These are phyloP conservation scores for Hypholoma fasciculare DNA, from an alignment of 768 basidiomycete genomes.

Conservation along the genomic window DNA sequence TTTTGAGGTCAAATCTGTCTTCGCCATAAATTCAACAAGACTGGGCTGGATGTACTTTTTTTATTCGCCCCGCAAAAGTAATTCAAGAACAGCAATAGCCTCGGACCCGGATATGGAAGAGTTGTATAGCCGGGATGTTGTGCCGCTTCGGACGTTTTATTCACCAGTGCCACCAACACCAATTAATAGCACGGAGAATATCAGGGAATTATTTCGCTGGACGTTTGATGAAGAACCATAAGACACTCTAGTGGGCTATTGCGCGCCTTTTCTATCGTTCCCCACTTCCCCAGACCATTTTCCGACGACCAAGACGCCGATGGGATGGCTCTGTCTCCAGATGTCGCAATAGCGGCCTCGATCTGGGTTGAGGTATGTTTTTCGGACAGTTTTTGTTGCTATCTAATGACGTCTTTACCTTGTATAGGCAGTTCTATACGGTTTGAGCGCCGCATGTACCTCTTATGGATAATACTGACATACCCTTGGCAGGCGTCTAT, in stretches of 20 bases:
- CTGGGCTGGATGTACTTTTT: background rate
- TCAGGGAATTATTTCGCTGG: background rate
- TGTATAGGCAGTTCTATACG: slow-evolving; percentile 14
- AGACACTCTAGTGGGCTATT: background rate
- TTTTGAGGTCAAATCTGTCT: no score
- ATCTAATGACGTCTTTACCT: background rate
- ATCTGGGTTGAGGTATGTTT: slow-evolving; percentile 18
- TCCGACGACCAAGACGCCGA: background rate
- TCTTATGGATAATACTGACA: background rate
- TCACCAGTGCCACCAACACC: background rate
- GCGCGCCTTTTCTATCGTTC: background rate
- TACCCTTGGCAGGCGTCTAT: slow-evolving; percentile 13
- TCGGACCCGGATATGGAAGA: background rate
- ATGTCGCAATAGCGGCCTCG: slow-evolving; percentile 15
- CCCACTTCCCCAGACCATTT: background rate
- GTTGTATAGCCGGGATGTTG: background rate
- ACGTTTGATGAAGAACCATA: background rate
- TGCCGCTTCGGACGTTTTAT: background rate
- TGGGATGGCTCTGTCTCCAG: slow-evolving; percentile 13
- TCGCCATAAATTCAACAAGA: no score
- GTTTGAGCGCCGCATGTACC: background rate
- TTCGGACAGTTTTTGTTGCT: background rate
- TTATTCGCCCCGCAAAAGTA: background rate
- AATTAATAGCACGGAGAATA: background rate
- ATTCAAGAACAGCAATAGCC: background rate